These are phyloP conservation scores for Carallia pectinifolia DNA, from an alignment of 345 rosid species.

Conservation along the genomic window DNA sequence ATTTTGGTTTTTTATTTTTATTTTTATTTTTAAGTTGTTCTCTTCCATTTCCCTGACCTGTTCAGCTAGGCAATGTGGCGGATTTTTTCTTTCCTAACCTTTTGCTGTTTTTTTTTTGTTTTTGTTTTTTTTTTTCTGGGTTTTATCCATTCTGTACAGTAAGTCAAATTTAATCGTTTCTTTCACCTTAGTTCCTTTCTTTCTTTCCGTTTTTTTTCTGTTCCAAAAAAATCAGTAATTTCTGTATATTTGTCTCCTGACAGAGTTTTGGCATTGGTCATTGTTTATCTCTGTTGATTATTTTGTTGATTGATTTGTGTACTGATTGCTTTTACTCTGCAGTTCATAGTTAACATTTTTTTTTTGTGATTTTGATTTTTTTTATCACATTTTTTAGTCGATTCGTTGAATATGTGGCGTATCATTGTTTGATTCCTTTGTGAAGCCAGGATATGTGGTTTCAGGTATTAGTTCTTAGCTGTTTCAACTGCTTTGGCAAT, in stretches of 20 bases:
- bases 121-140: background rate
- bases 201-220: no score
- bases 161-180: no score
- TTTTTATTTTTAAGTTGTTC: background rate
- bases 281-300: background rate
- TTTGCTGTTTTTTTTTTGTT: background rate
- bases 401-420: background rate
- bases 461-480: background rate
- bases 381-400: background rate
- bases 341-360: background rate
- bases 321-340: background rate
- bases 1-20: background rate
- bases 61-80: constrained; percentile 9
- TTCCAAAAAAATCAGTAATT: no score
- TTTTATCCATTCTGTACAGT: no score
- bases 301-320: background rate
- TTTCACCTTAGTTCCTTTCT: no score
- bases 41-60: background rate
- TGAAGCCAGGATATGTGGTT: background rate
- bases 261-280: background rate
- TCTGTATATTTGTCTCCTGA: background rate
- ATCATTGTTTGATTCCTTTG: background rate
- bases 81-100: background rate
- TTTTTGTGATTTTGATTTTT: background rate
- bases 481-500: background rate